phyloP scores from a whole-genome alignment of 495 filamentous ascomycete genomes.

The Daldinia vernicosa region DNA sequence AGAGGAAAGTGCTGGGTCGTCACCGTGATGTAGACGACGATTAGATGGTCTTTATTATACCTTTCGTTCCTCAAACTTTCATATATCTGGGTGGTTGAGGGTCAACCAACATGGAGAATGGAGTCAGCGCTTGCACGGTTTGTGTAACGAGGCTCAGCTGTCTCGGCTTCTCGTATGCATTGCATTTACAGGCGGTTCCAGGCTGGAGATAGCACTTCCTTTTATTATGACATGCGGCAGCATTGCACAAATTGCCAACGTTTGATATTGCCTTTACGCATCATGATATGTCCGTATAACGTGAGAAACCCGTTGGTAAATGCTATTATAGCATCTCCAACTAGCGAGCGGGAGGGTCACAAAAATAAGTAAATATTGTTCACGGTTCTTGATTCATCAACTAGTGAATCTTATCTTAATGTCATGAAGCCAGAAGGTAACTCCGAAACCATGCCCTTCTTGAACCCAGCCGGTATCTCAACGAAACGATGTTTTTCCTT shows the following conservation, averaged over 20 bases:
- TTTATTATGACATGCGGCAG: slow-evolving; percentile 9
- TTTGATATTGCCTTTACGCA: background rate
- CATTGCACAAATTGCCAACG: slow-evolving; percentile 8
- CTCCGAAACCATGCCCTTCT: slow-evolving; percentile 63
- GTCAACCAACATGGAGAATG: slow-evolving; percentile 49
- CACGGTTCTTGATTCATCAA: slow-evolving; percentile 58
- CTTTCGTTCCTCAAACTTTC: slow-evolving; percentile 8
- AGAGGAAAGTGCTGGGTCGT: slow-evolving; percentile 69
- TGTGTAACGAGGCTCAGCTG: slow-evolving; percentile 20
- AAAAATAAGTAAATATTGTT: slow-evolving; percentile 29
- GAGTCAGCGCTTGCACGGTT: slow-evolving; percentile 45
- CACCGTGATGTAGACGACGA: slow-evolving; percentile 67
- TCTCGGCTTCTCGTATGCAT: slow-evolving; percentile 17
- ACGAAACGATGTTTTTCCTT: slow-evolving; percentile 48
- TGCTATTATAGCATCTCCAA: background rate
- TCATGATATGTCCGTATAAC: background rate
- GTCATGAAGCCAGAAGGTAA: slow-evolving; percentile 56
- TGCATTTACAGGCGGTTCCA: slow-evolving; percentile 43
- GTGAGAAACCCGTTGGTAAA: background rate
- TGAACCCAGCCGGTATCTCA: slow-evolving; percentile 51
- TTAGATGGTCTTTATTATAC: slow-evolving; percentile 44
- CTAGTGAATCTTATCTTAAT: slow-evolving; percentile 62
- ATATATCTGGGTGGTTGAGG: slow-evolving; percentile 24
- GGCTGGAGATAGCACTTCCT: slow-evolving; percentile 14
- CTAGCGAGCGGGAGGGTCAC: background rate